Evolutionary conservation across 2,329 filamentous ascomycete species (phyloP), one percentile per base, ranked within the genome.

Genomic region (Capronia americana): DNA sequence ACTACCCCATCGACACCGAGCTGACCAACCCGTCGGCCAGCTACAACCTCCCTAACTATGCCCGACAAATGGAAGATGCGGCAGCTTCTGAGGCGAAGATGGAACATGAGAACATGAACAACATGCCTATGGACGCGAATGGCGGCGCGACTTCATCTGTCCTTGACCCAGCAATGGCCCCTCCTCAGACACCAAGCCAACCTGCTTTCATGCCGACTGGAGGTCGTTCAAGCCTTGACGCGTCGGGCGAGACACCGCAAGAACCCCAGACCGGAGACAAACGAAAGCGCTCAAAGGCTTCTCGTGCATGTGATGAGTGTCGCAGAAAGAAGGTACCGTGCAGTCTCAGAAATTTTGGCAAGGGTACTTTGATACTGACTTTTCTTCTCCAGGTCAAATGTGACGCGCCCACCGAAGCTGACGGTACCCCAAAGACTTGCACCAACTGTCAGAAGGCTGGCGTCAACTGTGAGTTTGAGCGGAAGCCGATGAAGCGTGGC

Each of bases 261-360:
- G 64, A 65, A 28, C 53, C 64, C 24, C 58, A 63, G n/a, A 65
- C 65, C 7, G 84, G 83, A 65, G 86, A 88, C 14, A 89, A 90
- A 0, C 83, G 90, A 69, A 95, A 95, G 77, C 85, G 92, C 66
- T 91, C 90, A 5, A 96, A 96, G 77, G 92, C 95, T 5, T 96
- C 92, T 11, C 86, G 92, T 44, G 93, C 92, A 1, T 97, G 92
- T 74, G 92, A 97, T 75, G 92, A 96, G 75, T 96, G 92, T 75
- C 86, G 93, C 51, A 86, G 92, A 63, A 96, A 96, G 79, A 96
- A 94, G 82, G 83, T 85, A 76, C 59, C 70, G 23, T 56, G 23
- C 44, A 17, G n/a, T 17, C 24, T 28, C 46, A 41, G n/a, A 53
- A 41, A 53, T 8, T 26, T 20, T 1, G 30, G 17, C 30, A 28